phyloP scores from a whole-genome alignment of 2,329 filamentous ascomycete genomes.

The Xylaria sp. region DNA sequence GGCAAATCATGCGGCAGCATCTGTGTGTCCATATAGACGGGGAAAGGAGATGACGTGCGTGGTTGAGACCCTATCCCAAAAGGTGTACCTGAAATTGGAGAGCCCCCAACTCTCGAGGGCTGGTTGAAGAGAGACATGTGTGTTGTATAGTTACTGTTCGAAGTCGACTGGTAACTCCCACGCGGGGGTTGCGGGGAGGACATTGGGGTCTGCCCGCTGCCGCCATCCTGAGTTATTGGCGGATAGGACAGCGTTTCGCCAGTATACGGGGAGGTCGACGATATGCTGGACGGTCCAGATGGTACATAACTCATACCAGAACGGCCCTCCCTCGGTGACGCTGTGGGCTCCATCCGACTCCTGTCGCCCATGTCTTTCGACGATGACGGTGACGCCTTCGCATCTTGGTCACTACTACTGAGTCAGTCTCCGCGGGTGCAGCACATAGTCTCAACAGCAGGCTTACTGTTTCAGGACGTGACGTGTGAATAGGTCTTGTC shows the following conservation, averaged over 20 bases:
- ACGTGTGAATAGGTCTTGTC: constrained; percentile 61
- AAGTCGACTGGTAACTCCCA: constrained; percentile 20
- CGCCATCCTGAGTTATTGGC: constrained; percentile 19
- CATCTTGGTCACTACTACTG: constrained; percentile 48
- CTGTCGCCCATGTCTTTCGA: constrained; percentile 33
- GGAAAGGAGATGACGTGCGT: constrained; percentile 34
- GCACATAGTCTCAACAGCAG: not conserved
- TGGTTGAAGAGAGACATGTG: constrained; percentile 29
- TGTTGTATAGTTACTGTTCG: constrained; percentile 24
- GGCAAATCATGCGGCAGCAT: constrained; percentile 29
- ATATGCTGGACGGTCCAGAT: constrained; percentile 27
- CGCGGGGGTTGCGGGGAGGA: constrained; percentile 28
- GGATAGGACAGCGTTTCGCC: constrained; percentile 24
- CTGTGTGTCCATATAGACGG: constrained; percentile 33
- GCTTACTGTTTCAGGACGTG: constrained; percentile 57
- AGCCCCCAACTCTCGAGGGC: constrained; percentile 28
- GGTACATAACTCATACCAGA: constrained; percentile 15
- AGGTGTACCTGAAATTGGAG: constrained; percentile 26
- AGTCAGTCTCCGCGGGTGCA: constrained; percentile 6
- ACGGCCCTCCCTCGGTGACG: constrained; percentile 25
- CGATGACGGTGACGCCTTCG: constrained; percentile 36
- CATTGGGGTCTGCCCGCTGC: constrained; percentile 31
- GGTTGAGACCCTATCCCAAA: constrained; percentile 33
- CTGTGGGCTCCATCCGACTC: constrained; percentile 34
- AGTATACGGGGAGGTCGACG: constrained; percentile 28